phyloP scores from a whole-genome alignment of 371 early-diverging fungal genomes.

The Rhizopus stolonifer region DNA sequence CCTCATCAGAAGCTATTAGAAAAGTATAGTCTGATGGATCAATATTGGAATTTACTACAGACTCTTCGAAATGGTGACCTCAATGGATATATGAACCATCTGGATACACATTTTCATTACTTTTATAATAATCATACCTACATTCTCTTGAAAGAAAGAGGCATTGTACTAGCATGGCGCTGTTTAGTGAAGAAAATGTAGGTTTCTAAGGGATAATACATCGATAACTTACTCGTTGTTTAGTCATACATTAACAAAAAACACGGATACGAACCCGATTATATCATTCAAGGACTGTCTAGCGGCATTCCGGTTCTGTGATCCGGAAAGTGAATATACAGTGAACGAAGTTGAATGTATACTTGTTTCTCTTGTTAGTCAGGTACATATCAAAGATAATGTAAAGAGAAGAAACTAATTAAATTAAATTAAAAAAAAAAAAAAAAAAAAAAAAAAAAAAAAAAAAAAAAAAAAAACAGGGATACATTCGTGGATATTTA shows the following conservation, averaged over 20 bases:
- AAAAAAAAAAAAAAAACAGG: conserved; percentile 8
- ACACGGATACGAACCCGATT: not conserved
- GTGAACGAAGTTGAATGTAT: conserved; percentile 41
- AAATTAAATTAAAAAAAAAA: too few relatives aligned
- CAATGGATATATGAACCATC: conserved; percentile 22
- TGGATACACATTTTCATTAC: conserved; percentile 32
- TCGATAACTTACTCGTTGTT: not conserved
- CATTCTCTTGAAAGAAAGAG: conserved; percentile 36
- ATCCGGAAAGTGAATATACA: conserved; percentile 3
- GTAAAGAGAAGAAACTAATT: too few relatives aligned
- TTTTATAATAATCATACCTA: conserved; percentile 32
- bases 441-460: too few relatives aligned
- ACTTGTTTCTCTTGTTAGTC: conserved; percentile 45
- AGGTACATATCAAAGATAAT: too few relatives aligned
- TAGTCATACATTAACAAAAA: not conserved
- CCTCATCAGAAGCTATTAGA: conserved; percentile 38
- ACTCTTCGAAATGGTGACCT: conserved; percentile 34
- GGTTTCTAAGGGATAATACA: conserved; percentile 2
- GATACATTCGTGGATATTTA: conserved; percentile 33
- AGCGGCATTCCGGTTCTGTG: conserved; percentile 25
- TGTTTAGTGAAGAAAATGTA: conserved; percentile 37
- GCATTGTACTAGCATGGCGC: conserved; percentile 41
- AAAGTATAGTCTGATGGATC: conserved; percentile 33
- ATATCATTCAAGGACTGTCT: conserved; percentile 27
- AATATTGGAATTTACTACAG: conserved; percentile 20